Base-by-base conservation (phyloP, 352 stramenopile species). In the Pythium sp. region DNA sequence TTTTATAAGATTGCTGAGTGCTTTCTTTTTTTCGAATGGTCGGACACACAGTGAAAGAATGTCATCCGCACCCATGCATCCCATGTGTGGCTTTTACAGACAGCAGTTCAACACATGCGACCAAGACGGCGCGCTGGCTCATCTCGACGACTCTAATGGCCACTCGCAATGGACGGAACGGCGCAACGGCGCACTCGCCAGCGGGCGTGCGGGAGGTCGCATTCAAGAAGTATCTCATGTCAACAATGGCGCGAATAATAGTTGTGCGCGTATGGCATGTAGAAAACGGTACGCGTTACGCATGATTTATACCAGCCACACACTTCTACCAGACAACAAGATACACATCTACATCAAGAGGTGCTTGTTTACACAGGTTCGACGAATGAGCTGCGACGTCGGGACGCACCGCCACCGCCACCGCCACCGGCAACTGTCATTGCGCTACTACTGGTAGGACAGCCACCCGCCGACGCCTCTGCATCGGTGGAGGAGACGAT, bases 11-110 rank as follows among this genome's bases (percentile, higher is more conserved):
- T 60, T 60, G 55, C 55, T 60, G 55, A 30, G 30, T 46, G 30
- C 5, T 43, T 59, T 59, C 26, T 43, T 58, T 58, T 59, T 43
- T 59, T 43, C 28, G 28, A 59, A 59, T 59, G 54, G 28, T 59
- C 54, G 28, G 20, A 32, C 54, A 60, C 55, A 12, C 55, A 28
- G 32, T 18, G 15, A 32, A 30, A 58, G 34, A 59, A 41, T 9
- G 28, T 30, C 18, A 41, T 59, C 26, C 54, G 14, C 54, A 60
- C 55, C 28, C 55, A 30, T 20, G 5, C 1, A 60, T 28, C 55
- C 28, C 55, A n/a, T 20, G 5, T 2, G 46, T 28, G 30, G 30
- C 30, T 43, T 12, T 55, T 49, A 49, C 41, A 49, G 41, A 49
- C 41, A 49, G 41, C 15, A 22, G 15, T 49, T 49, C 41, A 49